These are phyloP conservation scores for Pichia ethanolica DNA, from an alignment of 805 yeast species.

Conservation along the genomic window DNA sequence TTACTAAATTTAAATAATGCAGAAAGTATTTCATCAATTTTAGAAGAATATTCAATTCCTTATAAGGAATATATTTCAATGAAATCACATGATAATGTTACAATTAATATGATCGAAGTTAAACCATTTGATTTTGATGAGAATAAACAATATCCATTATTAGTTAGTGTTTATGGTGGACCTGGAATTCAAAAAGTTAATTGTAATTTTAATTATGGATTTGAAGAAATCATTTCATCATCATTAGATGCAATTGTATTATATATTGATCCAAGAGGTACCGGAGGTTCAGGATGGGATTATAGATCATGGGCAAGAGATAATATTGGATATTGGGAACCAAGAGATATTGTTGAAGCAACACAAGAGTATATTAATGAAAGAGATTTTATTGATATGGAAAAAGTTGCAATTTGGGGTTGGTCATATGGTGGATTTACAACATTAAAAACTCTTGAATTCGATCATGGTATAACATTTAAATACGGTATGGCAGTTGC, in stretches of 20 bases:
- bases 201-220: slow-evolving; percentile 40
- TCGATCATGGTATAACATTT: slow-evolving; percentile 54
- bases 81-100: slow-evolving; percentile 29
- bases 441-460: slow-evolving; percentile 66
- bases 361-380: slow-evolving; percentile 42
- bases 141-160: slow-evolving; percentile 45
- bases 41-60: slow-evolving; percentile 42
- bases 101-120: slow-evolving; percentile 51
- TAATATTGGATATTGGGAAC: slow-evolving; percentile 69
- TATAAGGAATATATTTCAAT: slow-evolving; percentile 32
- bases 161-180: slow-evolving; percentile 71
- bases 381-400: slow-evolving; percentile 41
- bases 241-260: slow-evolving; percentile 53
- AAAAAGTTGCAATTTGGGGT: slow-evolving; percentile 70
- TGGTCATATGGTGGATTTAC: slow-evolving; percentile 85
- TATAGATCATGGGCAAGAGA: slow-evolving; percentile 48
- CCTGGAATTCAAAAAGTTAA: slow-evolving; percentile 65
- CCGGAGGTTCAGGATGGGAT: slow-evolving; percentile 73
- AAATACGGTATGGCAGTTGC: slow-evolving; percentile 78
- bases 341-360: slow-evolving; percentile 53
- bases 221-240: slow-evolving; percentile 54
- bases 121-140: slow-evolving; percentile 49
- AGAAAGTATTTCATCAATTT: slow-evolving; percentile 2
- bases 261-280: slow-evolving; percentile 73
- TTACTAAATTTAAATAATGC: slow-evolving; percentile 15